Evolutionary conservation across 352 stramenopile species (phyloP).

Genomic region (Phytopythium litorale): DNA sequence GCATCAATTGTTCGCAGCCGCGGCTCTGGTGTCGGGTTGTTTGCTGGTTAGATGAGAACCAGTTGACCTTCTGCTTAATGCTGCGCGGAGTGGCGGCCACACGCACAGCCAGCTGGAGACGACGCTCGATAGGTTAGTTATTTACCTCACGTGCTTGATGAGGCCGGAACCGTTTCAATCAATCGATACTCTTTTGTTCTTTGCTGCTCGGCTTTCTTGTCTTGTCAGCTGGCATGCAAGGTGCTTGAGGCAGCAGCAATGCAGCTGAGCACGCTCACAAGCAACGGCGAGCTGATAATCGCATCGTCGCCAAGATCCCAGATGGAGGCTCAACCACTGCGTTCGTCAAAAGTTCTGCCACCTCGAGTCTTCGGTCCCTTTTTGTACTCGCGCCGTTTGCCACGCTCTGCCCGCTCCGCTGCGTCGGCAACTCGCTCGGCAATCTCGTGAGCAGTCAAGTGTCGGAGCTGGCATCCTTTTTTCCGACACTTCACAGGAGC

Average conservation of each 20-base stretch:
- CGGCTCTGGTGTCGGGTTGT: not conserved
- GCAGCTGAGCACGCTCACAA: not conserved
- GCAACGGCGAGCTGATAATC: not conserved
- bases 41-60: not conserved
- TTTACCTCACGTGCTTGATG: conserved; percentile 1
- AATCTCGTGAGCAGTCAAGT: conserved; percentile 49
- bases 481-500: conserved; percentile 32
- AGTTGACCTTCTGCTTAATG: not conserved
- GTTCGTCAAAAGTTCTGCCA: not conserved
- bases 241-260: not conserved
- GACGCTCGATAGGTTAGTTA: conserved; percentile 5
- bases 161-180: not conserved
- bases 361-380: not conserved
- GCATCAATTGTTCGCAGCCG: not conserved
- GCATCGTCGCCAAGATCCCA: not conserved
- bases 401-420: conserved; percentile 22
- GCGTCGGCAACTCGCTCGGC: conserved; percentile 48
- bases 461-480: conserved; percentile 30
- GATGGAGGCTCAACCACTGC: too few relatives aligned
- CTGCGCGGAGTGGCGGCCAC: not conserved
- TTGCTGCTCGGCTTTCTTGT: not conserved
- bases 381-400: conserved; percentile 11
- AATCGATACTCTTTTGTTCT: not conserved
- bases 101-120: not conserved
- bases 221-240: not conserved